A percentile compares a stretch with the other conserved stretches of the same genome.
Conservation (phyloP, 2,329 filamentous ascomycete genomes). For the Aureobasidium sp. region DNA sequence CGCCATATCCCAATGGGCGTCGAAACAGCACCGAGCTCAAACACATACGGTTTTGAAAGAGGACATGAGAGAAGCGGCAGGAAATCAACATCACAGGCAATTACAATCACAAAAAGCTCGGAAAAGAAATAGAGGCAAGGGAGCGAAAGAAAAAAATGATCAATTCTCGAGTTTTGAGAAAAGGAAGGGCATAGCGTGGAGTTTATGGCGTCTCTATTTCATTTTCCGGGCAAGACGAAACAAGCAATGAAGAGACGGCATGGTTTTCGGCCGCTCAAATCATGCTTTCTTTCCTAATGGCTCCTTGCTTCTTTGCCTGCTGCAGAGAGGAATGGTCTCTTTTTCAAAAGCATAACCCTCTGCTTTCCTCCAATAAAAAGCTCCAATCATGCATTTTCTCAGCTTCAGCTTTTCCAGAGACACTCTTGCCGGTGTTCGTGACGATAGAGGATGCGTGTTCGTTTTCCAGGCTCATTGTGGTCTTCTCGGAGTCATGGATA, state of each 20-base stretch:
- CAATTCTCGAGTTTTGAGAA: not conserved
- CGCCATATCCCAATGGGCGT: too few relatives aligned
- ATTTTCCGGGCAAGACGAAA: not conserved
- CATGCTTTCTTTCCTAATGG: not conserved
- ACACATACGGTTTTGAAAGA: not conserved
- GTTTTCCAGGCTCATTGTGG: not conserved
- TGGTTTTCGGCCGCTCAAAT: not conserved
- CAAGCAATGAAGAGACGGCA: not conserved
- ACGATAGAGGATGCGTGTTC: not conserved
- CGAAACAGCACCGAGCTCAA: too few relatives aligned
- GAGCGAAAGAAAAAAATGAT: not conserved
- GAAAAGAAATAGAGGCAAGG: not conserved
- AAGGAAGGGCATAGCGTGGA: conserved; percentile 2
- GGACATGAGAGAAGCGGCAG: not conserved
- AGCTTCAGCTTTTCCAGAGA: not conserved
- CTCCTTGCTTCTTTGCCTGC: not conserved
- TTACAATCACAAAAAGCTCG: not conserved
- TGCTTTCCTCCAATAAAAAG: too few relatives aligned
- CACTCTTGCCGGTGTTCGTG: not conserved
- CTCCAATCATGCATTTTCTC: too few relatives aligned
- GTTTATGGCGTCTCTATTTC: not conserved
- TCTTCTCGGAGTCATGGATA: not conserved
- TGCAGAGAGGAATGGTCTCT: too few relatives aligned
- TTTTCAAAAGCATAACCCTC: too few relatives aligned
- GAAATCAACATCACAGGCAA: not conserved